These are phyloP conservation scores for Russula dissimulans DNA, from an alignment of 768 basidiomycete species.

Conservation along the genomic window DNA sequence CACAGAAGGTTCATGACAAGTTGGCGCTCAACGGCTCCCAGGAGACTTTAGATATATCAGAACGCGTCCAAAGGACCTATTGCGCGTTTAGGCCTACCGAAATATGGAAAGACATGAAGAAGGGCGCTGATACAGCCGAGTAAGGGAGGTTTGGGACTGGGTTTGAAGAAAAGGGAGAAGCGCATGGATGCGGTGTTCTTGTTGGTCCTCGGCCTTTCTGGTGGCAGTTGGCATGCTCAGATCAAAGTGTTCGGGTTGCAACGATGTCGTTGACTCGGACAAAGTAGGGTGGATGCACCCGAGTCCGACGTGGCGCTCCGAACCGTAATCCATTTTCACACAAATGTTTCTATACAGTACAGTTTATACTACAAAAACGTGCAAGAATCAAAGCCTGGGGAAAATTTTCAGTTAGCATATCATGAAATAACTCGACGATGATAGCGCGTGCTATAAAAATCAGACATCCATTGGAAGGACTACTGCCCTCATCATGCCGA, in stretches of 20 bases:
- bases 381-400: neutral
- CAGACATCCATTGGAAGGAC: conserved; percentile 90
- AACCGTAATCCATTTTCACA: no score
- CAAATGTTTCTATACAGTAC: no score
- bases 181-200: conserved; percentile 34
- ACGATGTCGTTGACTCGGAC: neutral
- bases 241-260: conserved; percentile 1
- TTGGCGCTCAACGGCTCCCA: conserved; percentile 74
- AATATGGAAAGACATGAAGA: conserved; percentile 88
- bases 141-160: conserved; percentile 69
- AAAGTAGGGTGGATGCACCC: no score
- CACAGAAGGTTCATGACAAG: conserved; percentile 82
- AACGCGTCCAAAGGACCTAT: neutral
- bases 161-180: conserved; percentile 72
- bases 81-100: conserved; percentile 39
- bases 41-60: conserved; percentile 38
- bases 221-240: conserved; percentile 9
- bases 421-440: neutral
- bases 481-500: conserved; percentile 56
- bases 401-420: neutral
- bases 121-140: conserved; percentile 73
- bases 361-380: neutral
- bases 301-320: no score
- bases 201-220: conserved; percentile 4
- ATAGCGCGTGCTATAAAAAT: conserved; percentile 26